A percentile compares a stretch with the other conserved stretches of the same genome.
Evolutionary conservation across 495 filamentous ascomycete species (phyloP).

Genomic region (Daldinia loculata): DNA sequence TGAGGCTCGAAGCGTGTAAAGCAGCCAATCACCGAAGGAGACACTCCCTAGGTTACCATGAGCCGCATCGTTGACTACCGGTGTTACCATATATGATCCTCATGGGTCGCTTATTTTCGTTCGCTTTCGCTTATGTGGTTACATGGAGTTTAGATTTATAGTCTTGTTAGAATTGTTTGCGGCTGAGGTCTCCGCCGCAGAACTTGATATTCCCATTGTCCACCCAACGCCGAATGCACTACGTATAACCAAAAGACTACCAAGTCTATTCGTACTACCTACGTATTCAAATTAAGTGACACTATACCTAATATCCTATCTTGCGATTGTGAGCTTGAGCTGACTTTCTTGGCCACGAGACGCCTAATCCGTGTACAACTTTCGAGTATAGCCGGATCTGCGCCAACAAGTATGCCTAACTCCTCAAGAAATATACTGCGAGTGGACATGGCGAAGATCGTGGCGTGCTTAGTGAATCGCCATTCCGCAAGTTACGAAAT

Average conservation of each 20-base stretch:
- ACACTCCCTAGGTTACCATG: slow-evolving; percentile 1
- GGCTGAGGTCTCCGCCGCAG: slow-evolving; percentile 8
- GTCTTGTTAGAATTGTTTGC: slow-evolving; percentile 4
- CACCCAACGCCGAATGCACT: background rate
- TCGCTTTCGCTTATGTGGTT: background rate
- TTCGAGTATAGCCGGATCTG: slow-evolving; percentile 21
- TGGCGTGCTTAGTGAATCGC: background rate
- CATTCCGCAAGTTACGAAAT: slow-evolving; percentile 4
- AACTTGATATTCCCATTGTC: slow-evolving; percentile 6
- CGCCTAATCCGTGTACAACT: slow-evolving; percentile 27
- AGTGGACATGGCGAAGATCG: background rate
- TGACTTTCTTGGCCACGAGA: slow-evolving; percentile 10
- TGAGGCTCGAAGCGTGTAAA: slow-evolving; percentile 26
- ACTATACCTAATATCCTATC: slow-evolving; percentile 4
- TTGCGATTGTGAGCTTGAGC: slow-evolving; percentile 1
- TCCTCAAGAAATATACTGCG: background rate
- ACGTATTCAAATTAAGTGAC: slow-evolving; percentile 15
- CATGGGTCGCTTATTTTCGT: background rate
- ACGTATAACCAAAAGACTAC: background rate
- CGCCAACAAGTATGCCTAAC: slow-evolving; percentile 16
- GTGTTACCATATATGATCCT: slow-evolving; percentile 16
- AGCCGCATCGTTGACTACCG: slow-evolving; percentile 23
- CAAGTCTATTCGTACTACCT: slow-evolving; percentile 6
- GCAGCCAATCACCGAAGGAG: slow-evolving; percentile 2
- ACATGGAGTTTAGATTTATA: slow-evolving; percentile 13